Conservation (phyloP, 108 stramenopile genomes). For the Schizochytrium sp. region DNA sequence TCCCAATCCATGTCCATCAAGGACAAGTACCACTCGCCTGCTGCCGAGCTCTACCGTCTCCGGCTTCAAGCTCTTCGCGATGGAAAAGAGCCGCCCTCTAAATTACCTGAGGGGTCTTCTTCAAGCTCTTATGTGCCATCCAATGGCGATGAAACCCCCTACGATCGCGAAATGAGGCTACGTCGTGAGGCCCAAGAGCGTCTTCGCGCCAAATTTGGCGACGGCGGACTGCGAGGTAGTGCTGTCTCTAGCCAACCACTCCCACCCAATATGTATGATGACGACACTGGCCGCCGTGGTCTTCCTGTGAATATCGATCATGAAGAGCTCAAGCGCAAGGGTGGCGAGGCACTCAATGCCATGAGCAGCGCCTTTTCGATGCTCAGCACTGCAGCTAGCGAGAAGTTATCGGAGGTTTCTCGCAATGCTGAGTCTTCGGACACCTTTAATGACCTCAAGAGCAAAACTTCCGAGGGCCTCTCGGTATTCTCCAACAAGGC, state of each 20-base stretch:
- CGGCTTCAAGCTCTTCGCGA: conserved; percentile 5
- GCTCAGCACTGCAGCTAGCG: not conserved
- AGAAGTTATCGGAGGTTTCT: conserved; percentile 20
- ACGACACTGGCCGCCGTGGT: not conserved
- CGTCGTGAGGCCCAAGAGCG: conserved; percentile 55
- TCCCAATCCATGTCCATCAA: conserved; percentile 10
- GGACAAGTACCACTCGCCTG: conserved; percentile 61
- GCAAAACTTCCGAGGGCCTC: not conserved
- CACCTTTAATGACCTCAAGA: not conserved
- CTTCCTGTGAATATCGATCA: conserved; percentile 34
- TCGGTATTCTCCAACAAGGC: conserved; percentile 11
- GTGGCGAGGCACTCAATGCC: conserved; percentile 13
- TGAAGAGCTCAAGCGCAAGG: conserved; percentile 32
- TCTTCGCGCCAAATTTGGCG: conserved; percentile 15
- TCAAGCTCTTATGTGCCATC: conserved; percentile 1
- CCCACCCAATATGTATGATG: conserved; percentile 46
- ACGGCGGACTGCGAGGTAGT: conserved; percentile 40
- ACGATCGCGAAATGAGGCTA: conserved; percentile 20
- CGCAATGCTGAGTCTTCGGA: conserved; percentile 22
- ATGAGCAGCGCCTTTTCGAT: conserved; percentile 28
- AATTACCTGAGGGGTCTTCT: not conserved
- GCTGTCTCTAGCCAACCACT: conserved; percentile 50
- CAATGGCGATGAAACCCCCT: not conserved
- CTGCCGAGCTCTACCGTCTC: conserved; percentile 56
- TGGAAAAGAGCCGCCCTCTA: conserved; percentile 24